phyloP scores from a whole-genome alignment of 2,329 filamentous ascomycete species.

The Diaporthe australafricana region DNA sequence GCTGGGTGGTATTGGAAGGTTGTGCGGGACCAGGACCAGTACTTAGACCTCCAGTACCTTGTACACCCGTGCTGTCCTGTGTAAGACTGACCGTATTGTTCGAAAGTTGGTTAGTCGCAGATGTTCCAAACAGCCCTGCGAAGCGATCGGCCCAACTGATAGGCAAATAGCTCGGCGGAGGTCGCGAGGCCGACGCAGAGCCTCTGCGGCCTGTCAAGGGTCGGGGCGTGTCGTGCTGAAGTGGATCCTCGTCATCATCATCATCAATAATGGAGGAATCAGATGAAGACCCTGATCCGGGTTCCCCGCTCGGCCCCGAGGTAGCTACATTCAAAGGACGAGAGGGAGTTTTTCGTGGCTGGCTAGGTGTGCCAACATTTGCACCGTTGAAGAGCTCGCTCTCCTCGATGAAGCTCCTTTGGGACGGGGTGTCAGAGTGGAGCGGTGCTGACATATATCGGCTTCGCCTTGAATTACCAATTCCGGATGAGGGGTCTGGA shows the following conservation, averaged over 20 bases:
- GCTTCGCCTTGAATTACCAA: not conserved
- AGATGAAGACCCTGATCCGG: not conserved
- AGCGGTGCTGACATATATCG: slow-evolving; percentile 24
- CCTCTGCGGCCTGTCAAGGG: not conserved
- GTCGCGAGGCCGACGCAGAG: not conserved
- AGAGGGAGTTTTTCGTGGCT: slow-evolving; percentile 2
- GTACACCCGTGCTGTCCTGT: not conserved
- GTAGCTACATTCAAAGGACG: not conserved
- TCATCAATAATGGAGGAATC: slow-evolving; percentile 1
- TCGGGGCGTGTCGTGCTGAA: not conserved
- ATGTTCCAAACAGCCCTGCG: not conserved
- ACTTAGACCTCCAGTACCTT: not conserved
- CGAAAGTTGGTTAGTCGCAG: not conserved
- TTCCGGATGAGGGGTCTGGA: not conserved
- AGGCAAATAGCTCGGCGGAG: slow-evolving; percentile 10
- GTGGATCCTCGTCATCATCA: slow-evolving; percentile 10
- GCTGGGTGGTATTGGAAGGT: too few species aligned
- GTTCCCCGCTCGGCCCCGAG: not conserved
- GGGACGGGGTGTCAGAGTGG: slow-evolving; percentile 29
- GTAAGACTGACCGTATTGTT: not conserved
- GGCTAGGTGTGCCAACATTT: slow-evolving; percentile 38
- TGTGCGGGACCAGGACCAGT: not conserved
- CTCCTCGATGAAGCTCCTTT: slow-evolving; percentile 45
- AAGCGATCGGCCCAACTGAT: slow-evolving; percentile 24
- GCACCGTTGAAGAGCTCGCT: slow-evolving; percentile 40